These are phyloP conservation scores for Agarophyton chilense DNA, from an alignment of 23 red algal species.

Conservation along the genomic window DNA sequence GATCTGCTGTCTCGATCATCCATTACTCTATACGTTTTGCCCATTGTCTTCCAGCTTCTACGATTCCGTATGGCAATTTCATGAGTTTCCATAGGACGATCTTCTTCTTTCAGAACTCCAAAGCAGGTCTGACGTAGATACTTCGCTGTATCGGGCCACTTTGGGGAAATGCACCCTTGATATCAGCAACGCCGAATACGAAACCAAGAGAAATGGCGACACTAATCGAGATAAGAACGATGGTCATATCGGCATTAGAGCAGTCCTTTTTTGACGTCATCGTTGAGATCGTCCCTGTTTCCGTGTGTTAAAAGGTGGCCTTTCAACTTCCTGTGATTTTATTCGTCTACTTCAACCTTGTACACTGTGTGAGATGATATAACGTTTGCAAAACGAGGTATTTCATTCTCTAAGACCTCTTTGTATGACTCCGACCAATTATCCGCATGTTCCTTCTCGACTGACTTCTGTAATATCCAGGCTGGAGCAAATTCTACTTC, in stretches of 20 bases:
- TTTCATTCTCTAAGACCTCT: background rate
- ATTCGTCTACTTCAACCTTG: background rate
- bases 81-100: background rate
- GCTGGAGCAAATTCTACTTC: too few species aligned
- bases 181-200: too few species aligned
- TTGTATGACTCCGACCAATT: background rate
- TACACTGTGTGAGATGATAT: background rate
- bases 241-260: too few species aligned
- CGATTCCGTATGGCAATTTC: constrained; percentile 26
- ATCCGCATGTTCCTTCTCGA: too few species aligned
- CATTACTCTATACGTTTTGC: too few species aligned
- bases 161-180: background rate
- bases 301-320: background rate
- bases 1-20: too few species aligned
- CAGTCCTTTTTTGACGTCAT: too few species aligned
- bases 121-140: background rate
- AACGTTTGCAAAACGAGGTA: background rate
- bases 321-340: background rate
- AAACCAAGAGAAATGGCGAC: too few species aligned
- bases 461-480: too few species aligned
- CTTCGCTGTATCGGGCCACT: background rate
- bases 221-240: too few species aligned
- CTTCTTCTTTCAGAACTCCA: background rate
- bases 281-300: too few species aligned
- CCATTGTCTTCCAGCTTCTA: too few species aligned